Evolutionary conservation across 768 basidiomycete species (phyloP), one percentile per base, ranked within the genome.

Genomic region (Lyophyllum atratum): DNA sequence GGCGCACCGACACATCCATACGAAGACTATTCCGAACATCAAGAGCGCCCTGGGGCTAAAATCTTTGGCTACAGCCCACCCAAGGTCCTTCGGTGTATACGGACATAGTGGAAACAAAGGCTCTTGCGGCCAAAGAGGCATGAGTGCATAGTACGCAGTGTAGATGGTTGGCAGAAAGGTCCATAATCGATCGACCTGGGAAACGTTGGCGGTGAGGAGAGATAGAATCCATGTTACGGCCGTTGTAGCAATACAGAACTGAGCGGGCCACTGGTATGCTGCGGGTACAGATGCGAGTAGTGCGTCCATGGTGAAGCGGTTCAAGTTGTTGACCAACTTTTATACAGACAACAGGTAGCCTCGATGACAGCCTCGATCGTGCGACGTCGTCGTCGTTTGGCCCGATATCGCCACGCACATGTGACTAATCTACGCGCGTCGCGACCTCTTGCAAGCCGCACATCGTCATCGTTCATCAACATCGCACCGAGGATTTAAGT

Each of bases 121-220:
- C n/a, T 65, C 54, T 51, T 68, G 65, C 3, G 80, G 81, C 65
- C 80, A 77, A 7, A 89, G 72, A 0, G 92, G 94, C 2, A 90
- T 71, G 26, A 97, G 75, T 0, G 94, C 89, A 67, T 85, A 93
- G 67, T 92, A 92, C 1, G 86, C 85, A 0, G 87, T 84, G 72
- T 95, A 96, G 19, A 95, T 78, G 7, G 88, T 80, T 0, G 95
- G 95, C 33, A 92, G 64, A 70, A 94, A 85, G 0, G 90, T 85
- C 86, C 86, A 87, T 25, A 93, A 67, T 26, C 92, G 84, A 74
- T 98, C 93, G 24, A 95, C 93, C 68, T 94, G 92, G 1, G 89
- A 92, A 47, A 90, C 88, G 64, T 95, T 95, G 40, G 82, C 80
- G 0, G 90, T 93, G 34, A 90, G 45, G 22, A 92, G 49, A 7